Conservation (phyloP, 106 monocot species). For the Apostasia shenzhenica region DNA sequence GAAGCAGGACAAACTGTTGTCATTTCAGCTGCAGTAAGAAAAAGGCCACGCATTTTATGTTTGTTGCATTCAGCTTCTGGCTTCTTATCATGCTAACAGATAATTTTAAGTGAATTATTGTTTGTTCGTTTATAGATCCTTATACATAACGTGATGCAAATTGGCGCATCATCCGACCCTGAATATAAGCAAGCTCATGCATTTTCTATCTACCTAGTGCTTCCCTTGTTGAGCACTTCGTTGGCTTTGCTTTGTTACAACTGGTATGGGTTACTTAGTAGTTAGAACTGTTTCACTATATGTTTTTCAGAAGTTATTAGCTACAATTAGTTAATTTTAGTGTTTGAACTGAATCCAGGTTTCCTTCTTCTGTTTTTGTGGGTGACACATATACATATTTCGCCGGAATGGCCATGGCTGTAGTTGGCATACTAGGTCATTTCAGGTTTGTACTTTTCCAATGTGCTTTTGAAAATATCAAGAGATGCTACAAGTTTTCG, state of each 20-base stretch:
- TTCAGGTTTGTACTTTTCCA: conserved; percentile 48
- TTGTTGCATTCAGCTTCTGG: not conserved
- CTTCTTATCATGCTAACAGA: conserved; percentile 3
- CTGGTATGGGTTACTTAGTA: conserved; percentile 43
- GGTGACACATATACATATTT: conserved; percentile 97
- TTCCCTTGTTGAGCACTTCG: conserved; percentile 72
- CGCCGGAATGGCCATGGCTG: conserved; percentile 96
- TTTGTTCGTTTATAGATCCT: conserved; percentile 53
- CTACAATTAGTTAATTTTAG: not conserved
- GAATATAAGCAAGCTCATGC: conserved; percentile 90
- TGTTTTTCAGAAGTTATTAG: not conserved
- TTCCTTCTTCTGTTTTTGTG: conserved; percentile 97
- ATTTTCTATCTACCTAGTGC: conserved; percentile 77
- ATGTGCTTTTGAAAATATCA: not conserved
- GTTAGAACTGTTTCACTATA: not conserved
- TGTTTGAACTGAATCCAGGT: conserved; percentile 36
- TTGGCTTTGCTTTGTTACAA: conserved; percentile 88
- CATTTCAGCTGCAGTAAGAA: conserved; percentile 83
- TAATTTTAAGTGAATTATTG: conserved; percentile 5
- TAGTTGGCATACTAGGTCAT: conserved; percentile 91
- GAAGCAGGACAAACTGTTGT: conserved; percentile 94
- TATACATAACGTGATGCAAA: conserved; percentile 97
- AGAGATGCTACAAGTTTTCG: not conserved
- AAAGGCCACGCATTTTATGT: not conserved
- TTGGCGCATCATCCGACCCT: conserved; percentile 65